Conservation (phyloP, 2,329 filamentous ascomycete genomes). For the Phaeomoniella chlamydospora region DNA sequence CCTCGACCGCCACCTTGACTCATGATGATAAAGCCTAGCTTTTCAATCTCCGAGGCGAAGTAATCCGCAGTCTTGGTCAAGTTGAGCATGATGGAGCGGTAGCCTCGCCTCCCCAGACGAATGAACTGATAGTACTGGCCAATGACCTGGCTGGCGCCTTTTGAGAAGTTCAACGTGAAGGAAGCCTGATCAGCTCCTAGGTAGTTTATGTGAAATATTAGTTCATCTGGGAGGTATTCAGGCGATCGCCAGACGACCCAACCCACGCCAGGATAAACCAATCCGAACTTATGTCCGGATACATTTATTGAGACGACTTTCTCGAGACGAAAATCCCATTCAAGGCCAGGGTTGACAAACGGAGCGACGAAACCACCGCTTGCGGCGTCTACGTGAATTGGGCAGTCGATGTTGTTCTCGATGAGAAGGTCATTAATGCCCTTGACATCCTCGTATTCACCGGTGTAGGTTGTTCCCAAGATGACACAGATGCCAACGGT, state of each 20-base stretch:
- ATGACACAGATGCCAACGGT: constrained; percentile 88
- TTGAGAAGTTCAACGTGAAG: constrained; percentile 95
- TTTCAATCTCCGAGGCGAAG: constrained; percentile 56
- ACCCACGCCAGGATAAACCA: constrained; percentile 78
- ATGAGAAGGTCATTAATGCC: constrained; percentile 76
- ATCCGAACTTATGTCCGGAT: constrained; percentile 76
- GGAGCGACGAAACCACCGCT: constrained; percentile 87
- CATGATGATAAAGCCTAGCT: constrained; percentile 77
- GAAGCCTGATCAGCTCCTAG: constrained; percentile 88
- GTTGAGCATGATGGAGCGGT: constrained; percentile 87
- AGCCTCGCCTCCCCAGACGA: constrained; percentile 82
- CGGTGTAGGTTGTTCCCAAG: constrained; percentile 85
- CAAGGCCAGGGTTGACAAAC: constrained; percentile 68
- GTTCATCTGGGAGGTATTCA: constrained; percentile 72
- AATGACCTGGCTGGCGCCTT: constrained; percentile 86
- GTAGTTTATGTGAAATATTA: constrained; percentile 99
- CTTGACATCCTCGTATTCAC: constrained; percentile 90
- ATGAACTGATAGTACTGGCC: constrained; percentile 97
- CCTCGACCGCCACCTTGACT: constrained; percentile 62
- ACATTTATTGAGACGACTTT: constrained; percentile 90
- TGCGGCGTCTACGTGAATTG: constrained; percentile 89
- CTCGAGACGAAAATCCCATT: constrained; percentile 85
- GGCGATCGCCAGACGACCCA: constrained; percentile 84
- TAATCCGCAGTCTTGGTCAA: constrained; percentile 83
- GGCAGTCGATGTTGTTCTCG: constrained; percentile 58